Base-by-base conservation (phyloP, 352 stramenopile genomes). In the Phytophthora tentaculata region DNA sequence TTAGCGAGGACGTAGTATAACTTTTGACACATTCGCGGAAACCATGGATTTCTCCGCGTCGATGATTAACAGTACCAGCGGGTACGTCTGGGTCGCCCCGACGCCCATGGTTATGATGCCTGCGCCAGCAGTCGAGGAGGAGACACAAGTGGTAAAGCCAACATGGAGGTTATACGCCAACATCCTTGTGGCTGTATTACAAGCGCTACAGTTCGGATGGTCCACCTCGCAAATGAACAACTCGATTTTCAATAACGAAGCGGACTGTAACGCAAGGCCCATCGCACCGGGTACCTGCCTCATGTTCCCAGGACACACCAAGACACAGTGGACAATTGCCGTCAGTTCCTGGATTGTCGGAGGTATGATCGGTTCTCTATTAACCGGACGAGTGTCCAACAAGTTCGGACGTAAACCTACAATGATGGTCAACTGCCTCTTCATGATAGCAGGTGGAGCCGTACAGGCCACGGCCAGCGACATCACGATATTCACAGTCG, bases 321-420 rank as follows among this genome's bases (percentile, higher is more conserved):
- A 71, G 8, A 64, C 32, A 5, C 50, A 90, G 39, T 92, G 84
- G 84, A 86, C 71, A 10, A 81, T 77, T 24, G 75, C 81, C 22
- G 75, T 88, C 26, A 86, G 83, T 50, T 67, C 71, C 32, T 90
- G 81, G 81, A 79, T 90, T 54, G 61, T 88, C 37, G 81, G 80
- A 17, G 80, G 77, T 24, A 87, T 86, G 73, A 43, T 89, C 59
- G 54, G 56, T 0, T 60, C 56, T 56, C 59, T 66, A 6, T 19
- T 67, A 10, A 67, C 64, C 17, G 74, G 72, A 9, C 49, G 58
- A 9, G 50, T 82, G 8, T 71, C 77, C 1, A 81, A 90, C 57
- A 55, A 58, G 14, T 81, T 77, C 24, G 81, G 83, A n/a, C 83
- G 79, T 24, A 83, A 79, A 24, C 74, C 45, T 1, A 72, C 71